Evolutionary conservation across 2,329 filamentous ascomycete genomes (phyloP), one percentile per base, ranked within the genome.

Genomic region (Botrytis porri): DNA sequence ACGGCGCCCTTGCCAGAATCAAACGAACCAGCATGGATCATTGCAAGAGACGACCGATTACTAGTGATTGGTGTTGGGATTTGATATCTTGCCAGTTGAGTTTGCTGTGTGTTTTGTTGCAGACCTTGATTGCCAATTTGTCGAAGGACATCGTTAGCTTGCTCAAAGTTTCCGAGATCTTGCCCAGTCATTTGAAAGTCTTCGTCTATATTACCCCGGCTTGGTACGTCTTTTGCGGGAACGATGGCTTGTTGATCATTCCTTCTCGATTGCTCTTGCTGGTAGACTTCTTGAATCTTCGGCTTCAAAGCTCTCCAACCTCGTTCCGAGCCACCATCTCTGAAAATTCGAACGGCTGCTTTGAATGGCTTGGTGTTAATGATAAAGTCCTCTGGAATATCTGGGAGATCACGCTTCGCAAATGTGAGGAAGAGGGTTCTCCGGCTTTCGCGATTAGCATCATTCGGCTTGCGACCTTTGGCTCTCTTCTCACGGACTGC

Each of bases 291-390:
- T 32, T 75, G 75, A 51, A 81, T 80, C 74, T 81, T 81, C 20
- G 79, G 78, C 73, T 77, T 80, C 69, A 81, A 69, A 14, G 76
- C 74, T 65, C 76, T 74, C 79, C 79, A 81, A 18, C 78, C 77
- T 66, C 80, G 77, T 66, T 80, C 79, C 2, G 78, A 79, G 63
- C 80, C 79, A 45, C 69, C 61, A 70, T 80, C 77, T 54, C 79
- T 75, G 63, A 78, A 80, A 35, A 81, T 79, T 41, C 79, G 77
- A 48, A 75, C 77, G 10, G 80, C 79, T 66, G 76, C 79, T 71
- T 79, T 80, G 73, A 75, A 81, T 29, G 76, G 66, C 51, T 75
- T 75, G 16, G 74, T 74, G 4, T 65, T 73, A 37, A 75, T 39
- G n/a, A 81, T 75, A 54, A 80, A 81, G 3, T 75, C 73, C 10